phyloP scores from a whole-genome alignment of 441 rosid species.

The Capsella rubella region DNA sequence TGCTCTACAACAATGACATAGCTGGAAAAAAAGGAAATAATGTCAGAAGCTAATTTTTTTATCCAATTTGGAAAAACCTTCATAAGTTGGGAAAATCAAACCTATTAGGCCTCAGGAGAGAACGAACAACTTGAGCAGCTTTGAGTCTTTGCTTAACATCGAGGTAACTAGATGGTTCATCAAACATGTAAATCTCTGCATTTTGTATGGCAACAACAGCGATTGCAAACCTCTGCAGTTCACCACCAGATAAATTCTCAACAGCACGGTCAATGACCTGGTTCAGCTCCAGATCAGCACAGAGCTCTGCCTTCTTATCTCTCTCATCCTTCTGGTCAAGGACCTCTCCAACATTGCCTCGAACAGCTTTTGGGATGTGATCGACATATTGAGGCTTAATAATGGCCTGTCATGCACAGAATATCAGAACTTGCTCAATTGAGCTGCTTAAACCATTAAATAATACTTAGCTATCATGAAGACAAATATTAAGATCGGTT shows the following conservation, averaged over 20 bases:
- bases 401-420: conserved; percentile 68
- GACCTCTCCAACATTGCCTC: conserved; percentile 92
- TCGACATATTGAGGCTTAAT: conserved; percentile 99
- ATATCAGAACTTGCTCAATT: conserved; percentile 12
- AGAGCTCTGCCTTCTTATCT: conserved; percentile 72
- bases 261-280: conserved; percentile 94
- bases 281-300: conserved; percentile 84
- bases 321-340: conserved; percentile 94
- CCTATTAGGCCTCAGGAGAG: conserved; percentile 91
- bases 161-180: conserved; percentile 98
- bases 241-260: conserved; percentile 96
- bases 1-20: conserved; percentile 99
- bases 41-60: conserved; percentile 4
- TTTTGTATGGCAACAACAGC: conserved; percentile 93
- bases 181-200: conserved; percentile 99
- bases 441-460: conserved; percentile 17
- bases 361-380: conserved; percentile 93
- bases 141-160: conserved; percentile 98
- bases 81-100: conserved; percentile 42
- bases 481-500: neutral
- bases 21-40: conserved; percentile 53
- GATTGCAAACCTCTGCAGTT: conserved; percentile 96
- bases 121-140: conserved; percentile 94
- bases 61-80: neutral
- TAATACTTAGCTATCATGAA: conserved; percentile 20